Percentiles rank a stretch among this genome's conserved stretches.
Evolutionary conservation across 2,329 filamentous ascomycete genomes (phyloP).

Genomic region (Fusarium xylarioides): DNA sequence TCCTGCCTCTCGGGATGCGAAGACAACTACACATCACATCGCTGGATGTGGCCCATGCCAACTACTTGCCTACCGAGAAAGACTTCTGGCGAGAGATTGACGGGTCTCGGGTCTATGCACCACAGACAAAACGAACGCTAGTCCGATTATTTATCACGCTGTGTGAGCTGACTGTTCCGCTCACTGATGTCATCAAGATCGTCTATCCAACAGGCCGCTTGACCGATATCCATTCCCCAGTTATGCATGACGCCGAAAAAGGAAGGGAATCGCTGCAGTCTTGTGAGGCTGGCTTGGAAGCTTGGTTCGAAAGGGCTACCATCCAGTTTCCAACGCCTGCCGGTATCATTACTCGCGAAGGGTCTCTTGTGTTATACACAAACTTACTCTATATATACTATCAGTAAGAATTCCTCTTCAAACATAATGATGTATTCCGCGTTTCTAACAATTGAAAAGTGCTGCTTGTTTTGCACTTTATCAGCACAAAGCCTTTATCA

Average conservation of each 20-base stretch:
- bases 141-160: constrained; percentile 17
- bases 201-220: constrained; percentile 11
- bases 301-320: neutral
- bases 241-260: neutral
- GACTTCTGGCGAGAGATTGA: constrained; percentile 16
- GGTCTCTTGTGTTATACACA: neutral
- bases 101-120: constrained; percentile 2
- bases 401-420: neutral
- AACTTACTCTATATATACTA: neutral
- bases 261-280: neutral
- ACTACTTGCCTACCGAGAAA: neutral
- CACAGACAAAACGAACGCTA: constrained; percentile 10
- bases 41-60: neutral
- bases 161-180: constrained; percentile 16
- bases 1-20: constrained; percentile 17
- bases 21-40: constrained; percentile 18
- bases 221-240: neutral
- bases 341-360: neutral
- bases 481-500: constrained; percentile 16
- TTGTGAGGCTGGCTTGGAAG: neutral
- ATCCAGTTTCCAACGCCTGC: neutral
- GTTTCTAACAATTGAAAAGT: neutral
- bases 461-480: constrained; percentile 21
- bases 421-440: accelerated
- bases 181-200: constrained; percentile 22